Evolutionary conservation across 306 rosid species (phyloP).

Genomic region (Mimosa pudica): DNA sequence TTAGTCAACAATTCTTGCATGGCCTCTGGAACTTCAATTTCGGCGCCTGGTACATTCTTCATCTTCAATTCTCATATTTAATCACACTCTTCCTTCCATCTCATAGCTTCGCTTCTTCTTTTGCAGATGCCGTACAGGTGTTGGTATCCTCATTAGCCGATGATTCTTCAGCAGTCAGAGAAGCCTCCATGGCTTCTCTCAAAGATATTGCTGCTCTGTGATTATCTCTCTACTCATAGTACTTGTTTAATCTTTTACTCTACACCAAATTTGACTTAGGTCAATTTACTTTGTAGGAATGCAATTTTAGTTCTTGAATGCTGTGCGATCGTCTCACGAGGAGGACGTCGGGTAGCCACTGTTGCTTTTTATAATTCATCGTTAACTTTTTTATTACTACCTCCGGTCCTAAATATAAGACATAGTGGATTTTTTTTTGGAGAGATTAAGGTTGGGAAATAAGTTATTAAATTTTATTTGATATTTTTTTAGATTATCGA

Average conservation of each 20-base stretch:
- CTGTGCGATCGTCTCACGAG: constrained; percentile 78
- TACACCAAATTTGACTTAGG: constrained; percentile 9
- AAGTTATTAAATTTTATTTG: too few relatives aligned
- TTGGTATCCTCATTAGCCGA: constrained; percentile 79
- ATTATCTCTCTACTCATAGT: constrained; percentile 9
- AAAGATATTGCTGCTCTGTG: constrained; percentile 75
- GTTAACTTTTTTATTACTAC: too few relatives aligned
- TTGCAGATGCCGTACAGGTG: constrained; percentile 87
- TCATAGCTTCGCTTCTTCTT: neutral
- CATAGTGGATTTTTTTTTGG: too few relatives aligned
- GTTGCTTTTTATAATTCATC: neutral
- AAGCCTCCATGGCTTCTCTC: constrained; percentile 84
- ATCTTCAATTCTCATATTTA: constrained; percentile 8
- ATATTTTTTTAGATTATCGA: too few relatives aligned
- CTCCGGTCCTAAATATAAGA: too few relatives aligned
- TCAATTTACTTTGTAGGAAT: constrained; percentile 47
- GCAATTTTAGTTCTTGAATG: constrained; percentile 87
- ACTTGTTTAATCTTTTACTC: neutral
- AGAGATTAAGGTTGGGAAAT: too few relatives aligned
- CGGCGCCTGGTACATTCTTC: constrained; percentile 68
- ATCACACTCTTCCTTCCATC: constrained; percentile 29
- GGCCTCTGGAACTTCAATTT: constrained; percentile 70
- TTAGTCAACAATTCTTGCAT: constrained; percentile 37
- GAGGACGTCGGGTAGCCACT: constrained; percentile 81
- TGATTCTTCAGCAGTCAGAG: constrained; percentile 74